phyloP scores from a whole-genome alignment of 2,329 filamentous ascomycete species.

The Xylariaceae sp. region DNA sequence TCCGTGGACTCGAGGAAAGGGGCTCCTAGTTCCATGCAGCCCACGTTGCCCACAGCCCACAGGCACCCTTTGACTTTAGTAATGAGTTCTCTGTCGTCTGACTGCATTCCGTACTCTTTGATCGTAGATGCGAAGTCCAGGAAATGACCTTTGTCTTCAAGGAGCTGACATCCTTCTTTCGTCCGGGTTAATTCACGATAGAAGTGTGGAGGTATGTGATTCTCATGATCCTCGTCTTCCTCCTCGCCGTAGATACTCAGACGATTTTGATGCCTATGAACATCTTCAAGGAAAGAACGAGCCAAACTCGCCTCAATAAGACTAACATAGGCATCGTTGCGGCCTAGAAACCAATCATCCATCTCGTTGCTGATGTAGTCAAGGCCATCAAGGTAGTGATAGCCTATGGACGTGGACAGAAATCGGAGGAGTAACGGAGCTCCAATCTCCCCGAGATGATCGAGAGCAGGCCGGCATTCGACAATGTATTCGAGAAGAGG shows the following conservation, averaged over 20 bases:
- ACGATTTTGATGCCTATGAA: constrained; percentile 54
- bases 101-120: constrained; percentile 78
- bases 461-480: constrained; percentile 87
- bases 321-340: constrained; percentile 93
- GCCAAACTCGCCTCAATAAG: constrained; percentile 95
- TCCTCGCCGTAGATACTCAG: constrained; percentile 58
- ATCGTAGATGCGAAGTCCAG: constrained; percentile 89
- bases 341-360: constrained; percentile 98
- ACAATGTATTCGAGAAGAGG: constrained; percentile 92
- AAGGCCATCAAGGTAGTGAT: constrained; percentile 92
- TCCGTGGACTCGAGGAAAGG: constrained; percentile 89
- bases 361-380: constrained; percentile 99
- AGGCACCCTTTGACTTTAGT: constrained; percentile 94
- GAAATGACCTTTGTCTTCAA: constrained; percentile 93
- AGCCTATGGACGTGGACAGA: constrained; percentile 91
- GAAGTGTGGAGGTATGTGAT: constrained; percentile 88
- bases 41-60: constrained; percentile 97
- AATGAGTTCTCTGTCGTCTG: constrained; percentile 78
- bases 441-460: constrained; percentile 94
- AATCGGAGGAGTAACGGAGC: constrained; percentile 90
- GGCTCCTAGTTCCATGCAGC: constrained; percentile 94
- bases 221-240: constrained; percentile 51
- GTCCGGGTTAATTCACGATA: constrained; percentile 94
- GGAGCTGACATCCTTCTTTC: constrained; percentile 81
- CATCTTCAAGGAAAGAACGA: constrained; percentile 70